Evolutionary conservation across 306 rosid species (phyloP).

Genomic region (Argentina anserina): DNA sequence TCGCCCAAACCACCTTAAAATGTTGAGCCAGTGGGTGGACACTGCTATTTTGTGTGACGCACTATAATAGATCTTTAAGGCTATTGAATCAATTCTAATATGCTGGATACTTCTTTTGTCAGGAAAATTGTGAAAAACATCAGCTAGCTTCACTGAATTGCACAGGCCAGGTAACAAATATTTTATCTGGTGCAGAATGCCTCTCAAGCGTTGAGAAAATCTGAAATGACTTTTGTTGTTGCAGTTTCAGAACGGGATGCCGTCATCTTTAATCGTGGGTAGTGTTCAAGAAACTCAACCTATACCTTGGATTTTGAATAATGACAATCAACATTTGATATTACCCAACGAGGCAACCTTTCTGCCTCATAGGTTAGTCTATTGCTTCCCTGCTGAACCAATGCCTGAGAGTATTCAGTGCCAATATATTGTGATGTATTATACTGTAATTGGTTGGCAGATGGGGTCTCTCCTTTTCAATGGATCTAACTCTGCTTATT

Average conservation of each 20-base stretch:
- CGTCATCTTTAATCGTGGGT: slow-evolving; percentile 47
- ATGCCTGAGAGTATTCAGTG: background rate
- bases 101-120: slow-evolving; percentile 14
- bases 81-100: background rate
- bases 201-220: background rate
- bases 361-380: slow-evolving; percentile 51
- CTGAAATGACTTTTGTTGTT: slow-evolving; percentile 22
- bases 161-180: slow-evolving; percentile 43
- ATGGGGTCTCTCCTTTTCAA: background rate
- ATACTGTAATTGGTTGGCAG: background rate
- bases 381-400: slow-evolving; percentile 3
- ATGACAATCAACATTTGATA: slow-evolving; percentile 45
- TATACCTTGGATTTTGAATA: slow-evolving; percentile 54
- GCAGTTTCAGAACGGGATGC: slow-evolving; percentile 56
- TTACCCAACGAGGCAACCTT: slow-evolving; percentile 44
- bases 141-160: slow-evolving; percentile 50
- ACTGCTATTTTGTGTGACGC: background rate
- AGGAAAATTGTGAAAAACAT: slow-evolving; percentile 61
- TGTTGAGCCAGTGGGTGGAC: slow-evolving; percentile 5
- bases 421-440: background rate
- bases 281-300: slow-evolving; percentile 62
- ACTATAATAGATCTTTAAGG: background rate
- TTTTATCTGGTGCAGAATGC: slow-evolving; percentile 12
- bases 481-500: background rate
- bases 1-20: background rate